These are phyloP conservation scores for Rutstroemia sp. DNA, from an alignment of 2,329 filamentous ascomycete genomes.

Conservation along the genomic window DNA sequence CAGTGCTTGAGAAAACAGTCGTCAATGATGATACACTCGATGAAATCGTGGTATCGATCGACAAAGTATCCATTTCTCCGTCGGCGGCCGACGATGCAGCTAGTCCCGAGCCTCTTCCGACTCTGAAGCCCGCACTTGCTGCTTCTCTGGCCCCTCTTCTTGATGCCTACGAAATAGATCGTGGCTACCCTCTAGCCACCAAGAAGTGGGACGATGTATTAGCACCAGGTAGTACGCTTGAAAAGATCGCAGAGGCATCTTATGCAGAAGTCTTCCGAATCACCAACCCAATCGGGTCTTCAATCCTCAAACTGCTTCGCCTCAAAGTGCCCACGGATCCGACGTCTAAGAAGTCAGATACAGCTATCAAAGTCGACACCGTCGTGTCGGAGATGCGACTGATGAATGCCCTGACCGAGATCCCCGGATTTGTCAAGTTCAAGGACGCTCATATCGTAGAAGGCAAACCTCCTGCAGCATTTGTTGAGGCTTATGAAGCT, in stretches of 20 bases:
- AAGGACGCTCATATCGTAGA: conserved; percentile 55
- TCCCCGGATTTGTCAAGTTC: conserved; percentile 59
- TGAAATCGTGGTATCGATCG: no score
- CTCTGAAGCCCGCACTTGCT: background rate
- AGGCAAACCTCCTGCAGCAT: conserved; percentile 44
- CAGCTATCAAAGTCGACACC: conserved; percentile 33
- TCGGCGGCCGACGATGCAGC: background rate
- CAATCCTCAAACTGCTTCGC: conserved; percentile 58
- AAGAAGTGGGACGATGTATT: conserved; percentile 49
- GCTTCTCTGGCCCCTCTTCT: conserved; percentile 17
- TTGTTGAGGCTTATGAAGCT: conserved; percentile 45
- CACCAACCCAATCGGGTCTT: conserved; percentile 50
- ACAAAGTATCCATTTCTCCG: no score
- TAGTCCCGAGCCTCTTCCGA: no score
- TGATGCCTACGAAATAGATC: conserved; percentile 17
- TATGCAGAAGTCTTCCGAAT: conserved; percentile 61
- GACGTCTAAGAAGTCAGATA: conserved; percentile 13
- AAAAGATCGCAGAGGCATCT: conserved; percentile 60
- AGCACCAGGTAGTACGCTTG: conserved; percentile 43
- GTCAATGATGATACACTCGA: no score
- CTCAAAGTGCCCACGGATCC: conserved; percentile 32
- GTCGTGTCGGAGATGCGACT: conserved; percentile 54
- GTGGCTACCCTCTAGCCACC: conserved; percentile 7
- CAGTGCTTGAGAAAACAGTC: no score
- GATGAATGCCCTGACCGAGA: conserved; percentile 55